phyloP scores from a whole-genome alignment of 495 filamentous ascomycete genomes.

The Cudoniella acicularis region DNA sequence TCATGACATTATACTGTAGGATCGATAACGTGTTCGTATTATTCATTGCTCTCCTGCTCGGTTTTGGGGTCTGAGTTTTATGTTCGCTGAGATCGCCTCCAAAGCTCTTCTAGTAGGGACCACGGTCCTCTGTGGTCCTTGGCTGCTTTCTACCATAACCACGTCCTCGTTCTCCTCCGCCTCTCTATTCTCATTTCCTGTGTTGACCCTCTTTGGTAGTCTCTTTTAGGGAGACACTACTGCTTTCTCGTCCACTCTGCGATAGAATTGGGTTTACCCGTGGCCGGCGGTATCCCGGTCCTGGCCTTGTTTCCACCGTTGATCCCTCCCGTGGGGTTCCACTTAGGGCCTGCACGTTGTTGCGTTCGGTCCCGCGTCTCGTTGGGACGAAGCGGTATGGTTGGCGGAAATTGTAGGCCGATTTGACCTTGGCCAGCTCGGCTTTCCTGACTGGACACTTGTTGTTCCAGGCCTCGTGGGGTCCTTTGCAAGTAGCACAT shows the following conservation, averaged over 20 bases:
- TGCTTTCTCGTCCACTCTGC: background rate
- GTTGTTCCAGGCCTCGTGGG: conserved; percentile 21
- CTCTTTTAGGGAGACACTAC: background rate
- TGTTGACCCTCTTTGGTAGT: conserved; percentile 1
- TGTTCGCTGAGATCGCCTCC: background rate
- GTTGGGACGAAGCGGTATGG: background rate
- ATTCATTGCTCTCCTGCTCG: background rate
- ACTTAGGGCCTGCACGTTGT: background rate
- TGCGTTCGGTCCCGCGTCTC: background rate
- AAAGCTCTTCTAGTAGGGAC: background rate
- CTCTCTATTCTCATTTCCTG: background rate
- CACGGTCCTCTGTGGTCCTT: background rate
- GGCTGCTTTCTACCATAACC: conserved; percentile 1
- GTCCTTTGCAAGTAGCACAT: conserved; percentile 13
- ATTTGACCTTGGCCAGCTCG: background rate
- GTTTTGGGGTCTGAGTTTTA: background rate
- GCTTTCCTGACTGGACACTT: conserved; percentile 9
- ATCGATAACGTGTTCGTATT: conserved; percentile 2
- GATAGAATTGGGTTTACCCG: background rate
- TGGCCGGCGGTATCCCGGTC: background rate
- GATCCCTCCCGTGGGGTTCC: background rate
- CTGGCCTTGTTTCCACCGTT: background rate
- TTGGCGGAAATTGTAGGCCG: background rate
- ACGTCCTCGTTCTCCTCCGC: background rate
- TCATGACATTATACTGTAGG: conserved; percentile 14